Evolutionary conservation across 73 alveolate species (phyloP).

Genomic region (Uronychia setigera): DNA sequence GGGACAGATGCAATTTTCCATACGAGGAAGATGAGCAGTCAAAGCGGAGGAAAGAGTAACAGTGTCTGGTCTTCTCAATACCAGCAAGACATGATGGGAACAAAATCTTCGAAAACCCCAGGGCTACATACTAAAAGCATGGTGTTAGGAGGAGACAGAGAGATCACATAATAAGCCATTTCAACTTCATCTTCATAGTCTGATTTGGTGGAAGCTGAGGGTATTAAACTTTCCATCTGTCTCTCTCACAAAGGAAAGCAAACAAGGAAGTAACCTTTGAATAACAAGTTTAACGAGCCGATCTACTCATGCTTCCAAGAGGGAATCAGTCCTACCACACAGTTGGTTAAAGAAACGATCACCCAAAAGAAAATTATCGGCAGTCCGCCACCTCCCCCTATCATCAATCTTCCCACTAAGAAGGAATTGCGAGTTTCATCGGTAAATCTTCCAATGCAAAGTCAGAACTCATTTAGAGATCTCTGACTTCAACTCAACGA

Average conservation of each 20-base stretch:
- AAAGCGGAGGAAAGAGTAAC: not conserved
- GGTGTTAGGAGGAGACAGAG: not conserved
- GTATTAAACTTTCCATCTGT: not conserved
- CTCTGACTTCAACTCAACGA: not conserved
- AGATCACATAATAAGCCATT: not conserved
- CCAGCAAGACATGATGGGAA: not conserved
- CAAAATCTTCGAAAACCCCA: not conserved
- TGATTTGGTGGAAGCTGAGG: not conserved
- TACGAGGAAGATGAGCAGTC: not conserved
- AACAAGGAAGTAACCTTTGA: not conserved
- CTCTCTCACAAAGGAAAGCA: not conserved
- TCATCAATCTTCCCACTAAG: not conserved
- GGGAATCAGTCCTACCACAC: not conserved
- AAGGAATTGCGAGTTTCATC: not conserved
- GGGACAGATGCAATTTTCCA: conserved; percentile 3
- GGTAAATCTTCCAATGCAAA: not conserved
- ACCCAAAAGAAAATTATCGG: not conserved
- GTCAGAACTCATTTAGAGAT: not conserved
- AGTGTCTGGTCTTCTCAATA: not conserved
- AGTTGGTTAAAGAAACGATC: not conserved
- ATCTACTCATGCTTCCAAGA: conserved; percentile 1
- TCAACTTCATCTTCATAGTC: not conserved
- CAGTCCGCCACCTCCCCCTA: not conserved
- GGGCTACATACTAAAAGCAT: not conserved
- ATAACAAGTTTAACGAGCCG: not conserved